Conservation (phyloP, 805 yeast species). For the Yarrowia divulgata region DNA sequence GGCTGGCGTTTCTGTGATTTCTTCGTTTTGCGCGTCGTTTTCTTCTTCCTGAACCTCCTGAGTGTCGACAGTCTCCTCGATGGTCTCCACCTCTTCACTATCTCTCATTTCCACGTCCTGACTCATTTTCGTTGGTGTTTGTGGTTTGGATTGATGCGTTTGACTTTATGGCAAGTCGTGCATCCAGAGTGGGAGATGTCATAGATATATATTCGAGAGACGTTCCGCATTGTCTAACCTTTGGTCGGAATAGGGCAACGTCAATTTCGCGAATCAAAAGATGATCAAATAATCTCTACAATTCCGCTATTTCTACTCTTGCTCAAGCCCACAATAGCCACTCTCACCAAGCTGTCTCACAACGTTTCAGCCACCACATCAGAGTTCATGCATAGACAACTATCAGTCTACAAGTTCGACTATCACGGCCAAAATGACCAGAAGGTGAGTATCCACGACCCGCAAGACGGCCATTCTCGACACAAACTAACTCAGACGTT, state of each 20-base stretch:
- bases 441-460: conserved; percentile 13
- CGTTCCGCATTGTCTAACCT: too few species aligned
- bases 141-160: neutral
- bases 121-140: neutral
- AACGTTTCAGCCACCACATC: conserved; percentile 1
- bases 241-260: too few species aligned
- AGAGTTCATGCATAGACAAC: conserved; percentile 23
- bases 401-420: conserved; percentile 4
- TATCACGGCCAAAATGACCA: conserved; percentile 26
- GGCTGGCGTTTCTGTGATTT: neutral
- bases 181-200: neutral
- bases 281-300: neutral
- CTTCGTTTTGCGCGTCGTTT: neutral
- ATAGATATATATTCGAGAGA: neutral
- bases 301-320: neutral
- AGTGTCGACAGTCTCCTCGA: conserved; percentile 4
- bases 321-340: neutral
- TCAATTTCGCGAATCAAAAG: too few species aligned
- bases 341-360: neutral
- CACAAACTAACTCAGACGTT: conserved; percentile 18
- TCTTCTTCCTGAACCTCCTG: neutral
- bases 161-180: conserved; percentile 17
- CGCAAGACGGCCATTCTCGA: neutral
- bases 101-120: conserved; percentile 38
- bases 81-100: conserved; percentile 12